Base-by-base conservation (phyloP, 2,329 filamentous ascomycete species). In the Dactylellina cionopaga region DNA sequence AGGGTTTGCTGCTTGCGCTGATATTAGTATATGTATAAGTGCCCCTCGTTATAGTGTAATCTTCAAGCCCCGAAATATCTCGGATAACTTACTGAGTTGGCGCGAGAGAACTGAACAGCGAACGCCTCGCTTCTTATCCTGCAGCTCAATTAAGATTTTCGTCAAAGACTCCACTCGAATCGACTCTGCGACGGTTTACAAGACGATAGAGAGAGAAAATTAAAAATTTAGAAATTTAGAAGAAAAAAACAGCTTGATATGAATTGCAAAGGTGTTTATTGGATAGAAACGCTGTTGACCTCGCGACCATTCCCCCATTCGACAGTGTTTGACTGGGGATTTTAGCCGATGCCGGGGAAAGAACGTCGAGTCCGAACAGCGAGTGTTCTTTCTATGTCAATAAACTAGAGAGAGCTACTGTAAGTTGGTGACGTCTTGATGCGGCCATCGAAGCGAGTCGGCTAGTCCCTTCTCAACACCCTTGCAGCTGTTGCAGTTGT, bases 291-390 rank as follows among this genome's bases (percentile, higher is more conserved):
- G 41, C 19, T 25, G 51, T 52, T 47, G 59, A 41, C 15, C 52
- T 72, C 68, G 68, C 68, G 46, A 59, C n/a, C 17, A 39, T 52
- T 62, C 44, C 68, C 59, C 27, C 37, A 51, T 72, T 58, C 19
- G 66, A 58, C 44, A 58, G 27, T 29, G 49, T 46, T 58, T 31
- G 66, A 47, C 68, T 37, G 55, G 68, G 68, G 52, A 43, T 31
- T 65, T 72, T 72, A 72, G 68, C 68, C 68, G 68, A 65, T 47
- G 58, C 59, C 68, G 68, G 68, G 68, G 68, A 72, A 64, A 25
- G 19, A 72, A 10, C 43, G 52, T 47, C 51, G 59, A 65, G 68
- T 72, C 68, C 68, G 68, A 72, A 49, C 17, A 39, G 51, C 56
- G n/a, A 15, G 15, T 51, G 27, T n/a, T n/a, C n/a, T n/a, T n/a